Percentiles rank a stretch among this genome's conserved stretches.
phyloP scores from a whole-genome alignment of 73 alveolate genomes.

The Blepharisma stoltei region DNA sequence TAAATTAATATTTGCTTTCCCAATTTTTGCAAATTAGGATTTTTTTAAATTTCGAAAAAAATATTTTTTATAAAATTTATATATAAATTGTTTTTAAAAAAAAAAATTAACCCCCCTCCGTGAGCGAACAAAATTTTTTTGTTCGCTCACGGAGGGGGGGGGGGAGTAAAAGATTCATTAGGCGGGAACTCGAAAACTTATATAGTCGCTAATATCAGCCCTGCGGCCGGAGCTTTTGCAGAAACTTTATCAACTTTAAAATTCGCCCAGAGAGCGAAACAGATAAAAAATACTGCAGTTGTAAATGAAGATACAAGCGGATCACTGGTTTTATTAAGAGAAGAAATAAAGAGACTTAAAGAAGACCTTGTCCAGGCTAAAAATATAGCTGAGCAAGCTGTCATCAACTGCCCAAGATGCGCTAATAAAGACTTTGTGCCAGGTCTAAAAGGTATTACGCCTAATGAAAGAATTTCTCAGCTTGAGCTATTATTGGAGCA shows the following conservation, averaged over 20 bases:
- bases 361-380: constrained; percentile 35
- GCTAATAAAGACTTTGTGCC: no score
- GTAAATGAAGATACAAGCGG: constrained; percentile 58
- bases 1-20: no score
- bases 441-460: no score
- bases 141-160: no score
- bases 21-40: no score
- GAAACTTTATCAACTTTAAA: constrained; percentile 73
- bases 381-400: constrained; percentile 8
- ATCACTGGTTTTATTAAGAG: constrained; percentile 51
- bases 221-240: constrained; percentile 49
- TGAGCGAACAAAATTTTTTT: no score
- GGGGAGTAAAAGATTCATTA: constrained; percentile 71
- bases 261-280: constrained; percentile 76
- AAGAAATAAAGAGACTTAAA: constrained; percentile 64
- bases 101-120: no score
- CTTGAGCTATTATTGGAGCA: no score
- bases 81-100: no score
- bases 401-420: constrained; percentile 2
- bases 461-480: no score
- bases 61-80: no score
- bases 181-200: constrained; percentile 79
- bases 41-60: no score
- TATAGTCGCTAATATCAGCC: constrained; percentile 67
- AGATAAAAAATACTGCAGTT: constrained; percentile 65